Evolutionary conservation across 2,329 filamentous ascomycete genomes (phyloP).

Genomic region (Alternaria solani): DNA sequence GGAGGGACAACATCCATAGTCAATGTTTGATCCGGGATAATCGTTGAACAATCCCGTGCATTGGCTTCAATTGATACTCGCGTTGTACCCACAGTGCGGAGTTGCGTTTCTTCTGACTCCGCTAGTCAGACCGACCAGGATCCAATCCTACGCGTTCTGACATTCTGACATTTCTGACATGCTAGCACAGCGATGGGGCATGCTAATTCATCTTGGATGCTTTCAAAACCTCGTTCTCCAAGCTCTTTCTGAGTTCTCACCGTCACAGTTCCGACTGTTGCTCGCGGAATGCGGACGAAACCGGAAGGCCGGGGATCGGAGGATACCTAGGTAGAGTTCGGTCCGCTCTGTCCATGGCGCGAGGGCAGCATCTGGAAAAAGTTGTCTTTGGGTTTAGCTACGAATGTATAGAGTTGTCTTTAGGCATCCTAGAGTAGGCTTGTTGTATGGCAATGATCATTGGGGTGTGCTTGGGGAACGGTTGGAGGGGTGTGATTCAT

Average conservation of each 20-base stretch:
- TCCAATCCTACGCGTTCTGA: conserved; percentile 1
- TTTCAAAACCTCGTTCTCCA: background rate
- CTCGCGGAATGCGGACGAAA: background rate
- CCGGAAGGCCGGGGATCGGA: background rate
- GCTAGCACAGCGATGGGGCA: background rate
- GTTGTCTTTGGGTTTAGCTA: no score
- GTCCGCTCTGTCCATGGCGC: no score
- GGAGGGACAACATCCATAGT: background rate
- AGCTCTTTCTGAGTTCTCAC: background rate
- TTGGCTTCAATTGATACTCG: no score
- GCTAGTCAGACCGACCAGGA: background rate
- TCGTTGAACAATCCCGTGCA: background rate
- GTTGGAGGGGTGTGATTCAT: no score
- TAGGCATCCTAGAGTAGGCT: no score
- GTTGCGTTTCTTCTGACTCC: background rate
- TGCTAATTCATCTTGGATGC: background rate
- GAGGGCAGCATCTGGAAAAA: no score
- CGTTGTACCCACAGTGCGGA: background rate
- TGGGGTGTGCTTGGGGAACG: no score
- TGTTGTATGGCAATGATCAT: no score
- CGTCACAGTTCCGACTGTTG: background rate
- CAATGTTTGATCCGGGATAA: background rate
- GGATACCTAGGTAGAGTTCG: background rate
- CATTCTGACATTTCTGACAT: conserved; percentile 11
- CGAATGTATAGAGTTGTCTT: no score